Base-by-base conservation (phyloP, 352 stramenopile species). In the Globisporangium spiculum region DNA sequence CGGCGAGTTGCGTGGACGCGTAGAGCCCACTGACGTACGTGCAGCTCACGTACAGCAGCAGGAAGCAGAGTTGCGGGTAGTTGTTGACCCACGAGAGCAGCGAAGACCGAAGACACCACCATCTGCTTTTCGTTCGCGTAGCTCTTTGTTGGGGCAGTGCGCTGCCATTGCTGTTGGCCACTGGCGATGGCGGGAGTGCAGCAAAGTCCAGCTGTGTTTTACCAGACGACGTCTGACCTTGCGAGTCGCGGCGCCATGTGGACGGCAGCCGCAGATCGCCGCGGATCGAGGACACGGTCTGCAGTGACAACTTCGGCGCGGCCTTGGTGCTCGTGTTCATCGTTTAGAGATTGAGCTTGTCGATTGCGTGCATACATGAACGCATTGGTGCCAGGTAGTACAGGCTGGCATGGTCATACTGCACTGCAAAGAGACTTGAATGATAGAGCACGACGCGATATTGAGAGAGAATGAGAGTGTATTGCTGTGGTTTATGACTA, bases 41-140 rank as follows among this genome's bases (percentile, higher is more conserved):
- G 56, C 74, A 83, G 24, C 72, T 18, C 24, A 88, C 48, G 38
- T 84, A 78, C 16, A 89, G 65, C 20, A 90, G n/a, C n/a, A 83
- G 48, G 66, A 89, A 90, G 56, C 74, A 75, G 7, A 87, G 48
- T 0, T 83, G 78, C 26, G 84, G 82, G 52, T 83, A 84, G 50
- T 71, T 75, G 63, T 68, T 75, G 27, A 87, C 53, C 76, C 70
- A 82, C 30, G 26, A 6, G 50, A 67, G 6, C 52, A 63, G 26
- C 32, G 41, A 16, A 27, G 24, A 2, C 24, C 18, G 52, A n/a
- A 46, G 53, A 22, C 38, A 54, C 9, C 20, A 32, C 46, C 53
- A 52, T 10, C 22, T 12, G n/a, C 14, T 12, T 60, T 4, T 27
- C 16, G 46, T 53, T 41, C 9, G 5, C 6, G 36, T 9, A 50